Evolutionary conservation across 1,284 basidiomycete species (phyloP).

Genomic region (Cryptococcus neoformans): DNA sequence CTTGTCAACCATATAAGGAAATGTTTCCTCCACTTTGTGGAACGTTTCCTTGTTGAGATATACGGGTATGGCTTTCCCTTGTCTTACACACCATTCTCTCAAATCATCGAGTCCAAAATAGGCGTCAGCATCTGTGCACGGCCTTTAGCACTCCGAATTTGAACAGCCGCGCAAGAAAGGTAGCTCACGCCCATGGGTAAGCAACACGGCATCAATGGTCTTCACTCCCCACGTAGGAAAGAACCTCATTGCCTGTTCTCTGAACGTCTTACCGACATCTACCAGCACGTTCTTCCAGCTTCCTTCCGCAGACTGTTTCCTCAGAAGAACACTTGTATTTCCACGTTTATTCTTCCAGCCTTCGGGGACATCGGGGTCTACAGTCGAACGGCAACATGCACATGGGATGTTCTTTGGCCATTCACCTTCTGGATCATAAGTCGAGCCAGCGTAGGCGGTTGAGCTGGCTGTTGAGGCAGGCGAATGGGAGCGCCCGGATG

Average conservation of each 20-base stretch:
- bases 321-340: slow-evolving; percentile 43
- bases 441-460: slow-evolving; percentile 1
- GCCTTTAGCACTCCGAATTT: not conserved
- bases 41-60: slow-evolving; percentile 41
- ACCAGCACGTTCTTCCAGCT: slow-evolving; percentile 48
- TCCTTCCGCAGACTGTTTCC: slow-evolving; percentile 26
- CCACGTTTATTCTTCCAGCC: slow-evolving; percentile 48
- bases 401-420: slow-evolving; percentile 45
- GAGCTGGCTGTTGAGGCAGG: slow-evolving; percentile 1
- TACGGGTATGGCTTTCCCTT: slow-evolving; percentile 38
- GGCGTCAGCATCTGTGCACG: slow-evolving; percentile 36
- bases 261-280: slow-evolving; percentile 52
- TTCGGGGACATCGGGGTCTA: slow-evolving; percentile 34
- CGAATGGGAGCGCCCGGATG: not conserved
- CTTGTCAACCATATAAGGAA: slow-evolving; percentile 49
- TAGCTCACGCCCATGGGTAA: slow-evolving; percentile 50
- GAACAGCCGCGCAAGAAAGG: not conserved
- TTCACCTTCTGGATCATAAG: slow-evolving; percentile 24
- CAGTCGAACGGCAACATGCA: slow-evolving; percentile 39
- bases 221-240: slow-evolving; percentile 48
- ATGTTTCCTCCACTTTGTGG: slow-evolving; percentile 38
- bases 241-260: slow-evolving; percentile 41
- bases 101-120: slow-evolving; percentile 42
- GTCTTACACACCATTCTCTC: slow-evolving; percentile 45
- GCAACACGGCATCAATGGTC: slow-evolving; percentile 49